A percentile compares a stretch with the other conserved stretches of the same genome.
phyloP scores from a whole-genome alignment of 768 basidiomycete genomes.

The Termitomyces sp. region DNA sequence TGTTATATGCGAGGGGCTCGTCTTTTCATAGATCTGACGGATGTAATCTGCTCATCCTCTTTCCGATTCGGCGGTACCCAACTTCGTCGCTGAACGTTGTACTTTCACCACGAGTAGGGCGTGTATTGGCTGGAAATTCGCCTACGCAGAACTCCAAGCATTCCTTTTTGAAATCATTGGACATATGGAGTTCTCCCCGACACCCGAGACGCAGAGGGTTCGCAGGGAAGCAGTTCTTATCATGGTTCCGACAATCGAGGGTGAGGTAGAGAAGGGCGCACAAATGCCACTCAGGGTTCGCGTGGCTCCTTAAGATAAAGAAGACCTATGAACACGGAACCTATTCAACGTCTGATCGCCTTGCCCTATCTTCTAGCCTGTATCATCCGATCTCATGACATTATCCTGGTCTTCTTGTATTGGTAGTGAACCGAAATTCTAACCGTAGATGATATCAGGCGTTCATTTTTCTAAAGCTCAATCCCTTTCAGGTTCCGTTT shows the following conservation, averaged over 20 bases:
- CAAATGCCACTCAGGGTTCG: constrained; percentile 34
- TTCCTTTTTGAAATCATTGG: constrained; percentile 52
- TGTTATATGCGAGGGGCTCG: neutral
- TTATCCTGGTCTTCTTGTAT: neutral
- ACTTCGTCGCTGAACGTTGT: neutral
- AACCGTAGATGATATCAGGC: neutral
- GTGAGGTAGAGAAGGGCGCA: constrained; percentile 32
- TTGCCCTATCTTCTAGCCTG: neutral
- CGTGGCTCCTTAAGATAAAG: constrained; percentile 22
- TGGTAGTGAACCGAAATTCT: neutral
- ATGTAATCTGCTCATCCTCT: neutral
- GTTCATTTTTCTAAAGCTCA: neutral
- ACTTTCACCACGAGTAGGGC: constrained; percentile 13
- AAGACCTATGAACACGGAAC: constrained; percentile 1
- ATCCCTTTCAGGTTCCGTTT: neutral
- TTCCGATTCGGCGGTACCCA: neutral
- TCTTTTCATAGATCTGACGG: neutral
- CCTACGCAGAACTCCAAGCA: constrained; percentile 47
- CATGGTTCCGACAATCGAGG: constrained; percentile 38
- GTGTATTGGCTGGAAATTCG: constrained; percentile 34
- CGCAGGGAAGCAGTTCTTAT: constrained; percentile 33
- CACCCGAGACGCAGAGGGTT: constrained; percentile 27
- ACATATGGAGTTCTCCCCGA: constrained; percentile 46
- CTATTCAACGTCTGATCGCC: neutral
- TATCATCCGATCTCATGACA: neutral